Percentiles rank a stretch among this genome's conserved stretches.
These are phyloP conservation scores for Penicillium rolfsii DNA, from an alignment of 2,329 filamentous ascomycete genomes.

Conservation along the genomic window DNA sequence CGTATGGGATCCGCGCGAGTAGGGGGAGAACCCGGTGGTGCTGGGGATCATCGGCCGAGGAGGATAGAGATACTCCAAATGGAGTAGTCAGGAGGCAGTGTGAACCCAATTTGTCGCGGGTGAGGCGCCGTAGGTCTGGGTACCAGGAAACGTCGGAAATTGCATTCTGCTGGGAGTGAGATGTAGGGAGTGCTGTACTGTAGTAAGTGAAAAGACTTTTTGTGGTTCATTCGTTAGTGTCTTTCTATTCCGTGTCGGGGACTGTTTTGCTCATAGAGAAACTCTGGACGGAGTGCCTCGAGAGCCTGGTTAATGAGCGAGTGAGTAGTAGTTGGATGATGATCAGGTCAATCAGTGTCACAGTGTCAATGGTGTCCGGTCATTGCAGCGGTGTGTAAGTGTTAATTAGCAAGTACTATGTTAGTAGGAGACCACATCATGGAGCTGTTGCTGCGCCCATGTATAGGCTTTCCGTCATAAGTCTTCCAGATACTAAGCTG, in stretches of 20 bases:
- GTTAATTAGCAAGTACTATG: neutral
- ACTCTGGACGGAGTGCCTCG: neutral
- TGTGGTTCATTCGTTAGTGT: neutral
- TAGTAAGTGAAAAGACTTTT: neutral
- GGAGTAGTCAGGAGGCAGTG: neutral
- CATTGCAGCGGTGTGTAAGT: neutral
- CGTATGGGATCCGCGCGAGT: no score
- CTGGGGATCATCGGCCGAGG: neutral
- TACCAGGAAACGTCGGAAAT: slow-evolving; percentile 11
- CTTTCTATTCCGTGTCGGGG: neutral
- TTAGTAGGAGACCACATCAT: neutral
- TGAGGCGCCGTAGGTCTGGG: neutral
- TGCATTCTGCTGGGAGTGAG: neutral
- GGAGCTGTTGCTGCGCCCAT: neutral
- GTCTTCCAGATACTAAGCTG: neutral
- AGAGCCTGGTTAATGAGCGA: neutral
- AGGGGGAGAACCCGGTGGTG: neutral
- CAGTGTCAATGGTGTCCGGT: neutral
- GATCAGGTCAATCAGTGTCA: neutral
- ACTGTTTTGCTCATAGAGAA: neutral
- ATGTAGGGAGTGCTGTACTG: neutral
- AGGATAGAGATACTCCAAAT: neutral
- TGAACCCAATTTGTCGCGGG: slow-evolving; percentile 4
- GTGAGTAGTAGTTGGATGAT: neutral
- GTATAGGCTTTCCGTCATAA: neutral